phyloP scores from a whole-genome alignment of 805 yeast species.

The Yamadazyma phyllophila region DNA sequence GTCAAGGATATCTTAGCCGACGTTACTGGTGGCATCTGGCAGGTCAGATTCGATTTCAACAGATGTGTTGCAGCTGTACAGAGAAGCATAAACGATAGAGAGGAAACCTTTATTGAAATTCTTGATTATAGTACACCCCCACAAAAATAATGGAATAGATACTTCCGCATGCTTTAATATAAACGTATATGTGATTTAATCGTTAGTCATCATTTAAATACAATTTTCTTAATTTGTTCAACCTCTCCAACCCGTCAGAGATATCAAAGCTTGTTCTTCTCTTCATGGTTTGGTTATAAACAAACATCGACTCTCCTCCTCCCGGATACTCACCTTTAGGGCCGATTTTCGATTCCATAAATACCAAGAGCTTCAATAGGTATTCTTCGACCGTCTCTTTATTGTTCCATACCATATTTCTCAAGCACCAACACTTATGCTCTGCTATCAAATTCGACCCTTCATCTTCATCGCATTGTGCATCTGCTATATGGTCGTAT shows the following conservation, averaged over 20 bases:
- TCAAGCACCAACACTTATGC: conserved; percentile 39
- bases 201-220: conserved; percentile 21
- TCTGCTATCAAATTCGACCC: conserved; percentile 22
- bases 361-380: conserved; percentile 21
- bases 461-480: conserved; percentile 15
- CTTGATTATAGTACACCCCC: conserved; percentile 65
- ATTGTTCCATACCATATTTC: conserved; percentile 2
- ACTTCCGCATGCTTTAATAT: too few relatives aligned
- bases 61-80: conserved; percentile 92
- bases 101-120: conserved; percentile 75
- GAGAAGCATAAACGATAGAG: conserved; percentile 46
- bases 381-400: conserved; percentile 15
- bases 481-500: conserved; percentile 20
- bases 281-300: conserved; percentile 11
- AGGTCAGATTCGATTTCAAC: conserved; percentile 79
- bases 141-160: not conserved
- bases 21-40: conserved; percentile 89
- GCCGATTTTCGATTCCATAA: conserved; percentile 24
- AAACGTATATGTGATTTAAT: not conserved
- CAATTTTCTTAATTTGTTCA: conserved; percentile 33
- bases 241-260: conserved; percentile 30
- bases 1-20: conserved; percentile 72
- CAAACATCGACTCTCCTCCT: conserved; percentile 5
- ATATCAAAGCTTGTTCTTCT: conserved; percentile 23
- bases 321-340: conserved; percentile 22